Evolutionary conservation across 768 basidiomycete species (phyloP), one percentile per base, ranked within the genome.

Genomic region (Russula earlei): DNA sequence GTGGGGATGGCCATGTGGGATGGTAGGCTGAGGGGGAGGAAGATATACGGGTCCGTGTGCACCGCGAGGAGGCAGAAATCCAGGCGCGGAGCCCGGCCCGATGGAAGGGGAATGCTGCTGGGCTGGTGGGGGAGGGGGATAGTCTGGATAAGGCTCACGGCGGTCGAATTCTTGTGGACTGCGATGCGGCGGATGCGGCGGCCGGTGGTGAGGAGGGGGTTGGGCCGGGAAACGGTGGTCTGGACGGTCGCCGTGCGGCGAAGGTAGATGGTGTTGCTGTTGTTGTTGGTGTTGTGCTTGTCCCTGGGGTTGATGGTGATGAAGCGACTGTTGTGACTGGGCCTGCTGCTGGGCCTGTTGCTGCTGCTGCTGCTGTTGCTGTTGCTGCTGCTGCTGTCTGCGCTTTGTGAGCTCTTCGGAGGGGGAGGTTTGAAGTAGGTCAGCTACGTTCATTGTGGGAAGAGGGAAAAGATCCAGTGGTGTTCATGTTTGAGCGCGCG

Each of bases 391-490:
- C 46, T 64, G 66, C 49, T 67, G 68, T 14, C 63, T 68, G 58
- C 61, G 60, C 65, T 11, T 71, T 59, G 3, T 63, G 63, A 64
- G 71, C 63, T 78, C 78, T 62, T 83, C 82, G 0, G 83, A 83
- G 47, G 84, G 84, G 0, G 83, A 80, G 68, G 83, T 82, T 62
- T 85, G 83, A 24, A 87, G 71, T 54, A 87, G 76, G 65, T 74
- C 79, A 22, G 80, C 79, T 62, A 87, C 82, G 69, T 86, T 84
- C 84, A 86, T 86, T 65, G 66, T 58, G 64, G 64, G 54, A 58
- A 54, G 50, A 20, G 41, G 52, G 40, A 50, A 47, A 47, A 42
- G 49, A 43, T n/a, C 27, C 15, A 15, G 12, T 11, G 31, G 31
- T 11, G 41, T 43, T 52, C 19, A 43, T 43, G 2, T 25, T 36